A percentile compares a stretch with the other conserved stretches of the same genome.
phyloP scores from a whole-genome alignment of 306 rosid genomes.

The Inga laurina region DNA sequence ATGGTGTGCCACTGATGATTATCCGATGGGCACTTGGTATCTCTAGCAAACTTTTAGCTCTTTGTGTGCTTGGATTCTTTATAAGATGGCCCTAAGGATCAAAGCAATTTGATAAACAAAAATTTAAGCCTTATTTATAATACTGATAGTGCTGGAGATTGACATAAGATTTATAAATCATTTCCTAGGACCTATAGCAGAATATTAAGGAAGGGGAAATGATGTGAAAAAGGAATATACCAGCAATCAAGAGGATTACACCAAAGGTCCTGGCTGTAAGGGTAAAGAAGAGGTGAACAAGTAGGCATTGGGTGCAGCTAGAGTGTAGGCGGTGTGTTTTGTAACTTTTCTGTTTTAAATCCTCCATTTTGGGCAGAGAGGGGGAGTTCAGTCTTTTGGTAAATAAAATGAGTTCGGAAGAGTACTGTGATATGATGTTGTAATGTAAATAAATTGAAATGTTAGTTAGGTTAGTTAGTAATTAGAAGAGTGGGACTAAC shows the following conservation, averaged over 20 bases:
- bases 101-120: constrained; percentile 9
- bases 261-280: not conserved
- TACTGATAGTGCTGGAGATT: not conserved
- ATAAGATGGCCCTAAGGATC: constrained; percentile 81
- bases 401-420: not conserved
- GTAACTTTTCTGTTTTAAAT: not conserved
- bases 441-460: too few relatives aligned
- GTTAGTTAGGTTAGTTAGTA: too few relatives aligned
- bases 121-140: not conserved
- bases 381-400: not conserved
- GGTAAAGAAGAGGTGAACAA: not conserved
- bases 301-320: not conserved
- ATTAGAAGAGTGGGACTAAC: too few relatives aligned
- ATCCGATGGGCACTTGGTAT: constrained; percentile 86
- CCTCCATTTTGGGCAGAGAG: not conserved
- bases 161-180: not conserved
- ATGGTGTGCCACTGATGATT: constrained; percentile 85
- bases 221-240: not conserved
- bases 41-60: constrained; percentile 94
- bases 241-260: not conserved
- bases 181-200: not conserved
- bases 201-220: not conserved
- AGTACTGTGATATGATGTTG: too few relatives aligned
- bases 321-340: not conserved
- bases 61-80: constrained; percentile 95